phyloP scores from a whole-genome alignment of 2,329 filamentous ascomycete species.

The Bipolaris victoriae region DNA sequence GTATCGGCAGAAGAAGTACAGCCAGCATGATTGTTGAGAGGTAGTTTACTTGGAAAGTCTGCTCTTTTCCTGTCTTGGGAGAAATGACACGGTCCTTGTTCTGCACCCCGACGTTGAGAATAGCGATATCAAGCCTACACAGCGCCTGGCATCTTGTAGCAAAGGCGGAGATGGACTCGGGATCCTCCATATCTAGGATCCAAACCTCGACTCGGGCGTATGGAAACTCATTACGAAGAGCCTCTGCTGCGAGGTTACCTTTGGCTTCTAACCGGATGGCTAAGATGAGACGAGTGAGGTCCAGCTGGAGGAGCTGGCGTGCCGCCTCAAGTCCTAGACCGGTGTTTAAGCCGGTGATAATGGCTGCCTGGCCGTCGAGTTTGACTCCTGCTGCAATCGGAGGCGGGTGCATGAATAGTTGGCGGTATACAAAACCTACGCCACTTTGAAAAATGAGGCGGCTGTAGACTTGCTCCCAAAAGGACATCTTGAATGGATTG shows the following conservation, averaged over 20 bases:
- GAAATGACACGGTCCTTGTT: constrained; percentile 8
- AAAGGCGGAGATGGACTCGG: constrained; percentile 31
- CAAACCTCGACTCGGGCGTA: constrained; percentile 32
- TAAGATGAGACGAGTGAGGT: constrained; percentile 35
- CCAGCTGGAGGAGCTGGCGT: constrained; percentile 28
- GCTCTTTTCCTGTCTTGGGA: constrained; percentile 35
- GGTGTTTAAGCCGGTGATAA: constrained; percentile 49
- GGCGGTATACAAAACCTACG: constrained; percentile 11
- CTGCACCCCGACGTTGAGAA: constrained; percentile 47
- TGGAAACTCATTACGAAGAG: constrained; percentile 19
- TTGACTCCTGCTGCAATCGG: constrained; percentile 1
- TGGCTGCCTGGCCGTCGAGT: constrained; percentile 44
- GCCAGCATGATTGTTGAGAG: constrained; percentile 61
- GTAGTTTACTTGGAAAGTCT: constrained; percentile 61
- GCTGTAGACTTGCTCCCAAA: constrained; percentile 8
- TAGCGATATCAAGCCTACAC: constrained; percentile 28
- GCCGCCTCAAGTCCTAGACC: constrained; percentile 38
- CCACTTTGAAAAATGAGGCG: constrained; percentile 13
- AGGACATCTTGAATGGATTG: neutral
- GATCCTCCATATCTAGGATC: constrained; percentile 35
- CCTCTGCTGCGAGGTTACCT: constrained; percentile 35
- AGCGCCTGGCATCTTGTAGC: constrained; percentile 18
- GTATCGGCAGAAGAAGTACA: constrained; percentile 53
- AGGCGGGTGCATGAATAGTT: constrained; percentile 7
- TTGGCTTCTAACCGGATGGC: constrained; percentile 35